Evolutionary conservation across 148 eudicot species (phyloP), one percentile per base, ranked within the genome.

Genomic region (Diospyros kaki): DNA sequence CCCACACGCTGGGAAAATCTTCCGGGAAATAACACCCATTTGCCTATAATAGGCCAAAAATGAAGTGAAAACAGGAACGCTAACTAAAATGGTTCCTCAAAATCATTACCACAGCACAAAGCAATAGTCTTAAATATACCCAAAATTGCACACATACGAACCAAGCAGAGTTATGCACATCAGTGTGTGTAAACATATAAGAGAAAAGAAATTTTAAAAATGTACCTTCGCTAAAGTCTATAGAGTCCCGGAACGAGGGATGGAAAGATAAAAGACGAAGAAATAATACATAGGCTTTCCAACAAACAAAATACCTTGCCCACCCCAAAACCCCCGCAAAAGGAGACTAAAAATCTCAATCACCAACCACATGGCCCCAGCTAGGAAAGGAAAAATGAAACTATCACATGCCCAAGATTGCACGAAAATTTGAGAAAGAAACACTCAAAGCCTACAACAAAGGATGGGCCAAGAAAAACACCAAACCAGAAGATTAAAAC

Each of bases 1-100:
- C 68, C 84, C 97, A 82, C 96, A 95, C 83, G 94, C 97, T 72
- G 97, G 97, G 81, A 93, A 90, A 71, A 95, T 67, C 78, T 93
- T 95, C 83, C 93, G 84, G 18, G 98, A 95, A 77, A 95, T 85
- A 77, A 89, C 75, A 67, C 99, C 97, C 96, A 92, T 89, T 79
- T 62, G 81, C 90, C 91, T 85, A 38, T 66, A 74, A 74, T 10
- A 54, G 1, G 11, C 42, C 6, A 17, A 65, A 46, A 17, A 13
- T 41, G 12, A 28, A 55, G 18, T 52, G n/a, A 43, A 53, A 69
- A 63, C 0, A 9, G n/a, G 46, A 17, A 69, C 44, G 52, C 28
- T 6, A 12, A 51, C 58, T 39, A 53, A 69, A 69, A 39, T 12
- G 11, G 12, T 55, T 44, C 45, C 18, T 3, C 12, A 53, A 69